A percentile compares a stretch with the other conserved stretches of the same genome.
These are phyloP conservation scores for Camellia lanceoleosa DNA, from an alignment of 148 eudicot genomes.

Conservation along the genomic window DNA sequence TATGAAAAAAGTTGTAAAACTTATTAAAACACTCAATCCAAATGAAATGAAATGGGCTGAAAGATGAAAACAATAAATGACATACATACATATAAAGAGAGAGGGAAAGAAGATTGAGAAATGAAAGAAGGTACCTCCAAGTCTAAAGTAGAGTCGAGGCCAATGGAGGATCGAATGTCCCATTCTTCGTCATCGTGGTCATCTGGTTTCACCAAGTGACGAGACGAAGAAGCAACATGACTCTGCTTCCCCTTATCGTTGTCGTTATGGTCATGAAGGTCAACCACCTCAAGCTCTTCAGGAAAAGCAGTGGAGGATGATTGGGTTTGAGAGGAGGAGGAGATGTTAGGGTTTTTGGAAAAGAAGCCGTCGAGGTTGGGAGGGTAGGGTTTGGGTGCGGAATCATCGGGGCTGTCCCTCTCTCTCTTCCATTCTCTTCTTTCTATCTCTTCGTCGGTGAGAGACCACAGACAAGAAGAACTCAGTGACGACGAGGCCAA, in stretches of 20 bases:
- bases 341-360: background rate
- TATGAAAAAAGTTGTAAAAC: no score
- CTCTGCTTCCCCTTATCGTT: slow-evolving; percentile 10
- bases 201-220: slow-evolving; percentile 12
- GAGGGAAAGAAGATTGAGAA: background rate
- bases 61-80: no score
- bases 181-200: slow-evolving; percentile 31
- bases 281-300: slow-evolving; percentile 22
- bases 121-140: slow-evolving; percentile 39
- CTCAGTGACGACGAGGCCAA: background rate
- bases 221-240: slow-evolving; percentile 7
- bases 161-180: slow-evolving; percentile 53
- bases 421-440: slow-evolving; percentile 51
- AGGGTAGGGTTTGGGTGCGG: slow-evolving; percentile 23
- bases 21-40: no score
- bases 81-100: background rate
- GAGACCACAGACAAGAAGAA: slow-evolving; percentile 46
- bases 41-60: no score
- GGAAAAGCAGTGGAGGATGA: background rate
- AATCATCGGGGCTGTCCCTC: slow-evolving; percentile 25
- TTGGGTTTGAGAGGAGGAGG: background rate
- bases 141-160: slow-evolving; percentile 69
- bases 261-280: slow-evolving; percentile 18
- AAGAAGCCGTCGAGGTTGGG: slow-evolving; percentile 30
- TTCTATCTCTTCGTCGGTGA: slow-evolving; percentile 65